These are phyloP conservation scores for Pachyrhizus erosus DNA, from an alignment of 306 rosid genomes.

Conservation along the genomic window DNA sequence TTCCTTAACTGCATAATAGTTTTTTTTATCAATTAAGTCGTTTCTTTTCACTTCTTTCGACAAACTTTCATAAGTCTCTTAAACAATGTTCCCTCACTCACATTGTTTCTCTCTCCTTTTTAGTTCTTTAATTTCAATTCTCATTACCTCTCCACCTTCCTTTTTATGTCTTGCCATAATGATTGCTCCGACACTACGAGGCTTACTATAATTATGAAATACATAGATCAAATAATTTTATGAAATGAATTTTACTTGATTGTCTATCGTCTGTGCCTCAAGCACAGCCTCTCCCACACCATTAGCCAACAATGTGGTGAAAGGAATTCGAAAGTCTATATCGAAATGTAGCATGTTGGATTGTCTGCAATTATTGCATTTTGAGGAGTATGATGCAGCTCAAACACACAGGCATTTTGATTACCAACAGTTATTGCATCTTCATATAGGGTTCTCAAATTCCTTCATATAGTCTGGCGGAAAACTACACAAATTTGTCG, in stretches of 20 bases:
- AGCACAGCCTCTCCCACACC: background rate
- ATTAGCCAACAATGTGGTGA: background rate
- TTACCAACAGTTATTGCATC: conserved; percentile 56
- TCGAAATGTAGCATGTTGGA: background rate
- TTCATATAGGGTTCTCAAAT: conserved; percentile 84
- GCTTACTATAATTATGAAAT: background rate
- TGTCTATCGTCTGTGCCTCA: background rate
- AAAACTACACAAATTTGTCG: conserved; percentile 57
- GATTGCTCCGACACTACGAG: background rate
- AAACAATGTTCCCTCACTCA: background rate
- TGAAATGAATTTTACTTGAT: background rate
- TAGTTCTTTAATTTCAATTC: conserved; percentile 11
- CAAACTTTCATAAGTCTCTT: conserved; percentile 31
- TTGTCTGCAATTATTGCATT: background rate
- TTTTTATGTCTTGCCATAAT: background rate
- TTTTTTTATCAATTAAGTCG: background rate
- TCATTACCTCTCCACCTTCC: background rate
- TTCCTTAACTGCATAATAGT: background rate
- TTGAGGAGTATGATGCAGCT: conserved; percentile 67
- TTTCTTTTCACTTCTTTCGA: conserved; percentile 12
- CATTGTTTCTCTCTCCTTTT: background rate
- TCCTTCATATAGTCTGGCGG: conserved; percentile 68
- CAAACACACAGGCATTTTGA: conserved; percentile 56
- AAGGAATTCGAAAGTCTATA: background rate
- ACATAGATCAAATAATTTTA: background rate